phyloP scores from a whole-genome alignment of 2,329 filamentous ascomycete genomes.

The Chaetomiaceae sp. region DNA sequence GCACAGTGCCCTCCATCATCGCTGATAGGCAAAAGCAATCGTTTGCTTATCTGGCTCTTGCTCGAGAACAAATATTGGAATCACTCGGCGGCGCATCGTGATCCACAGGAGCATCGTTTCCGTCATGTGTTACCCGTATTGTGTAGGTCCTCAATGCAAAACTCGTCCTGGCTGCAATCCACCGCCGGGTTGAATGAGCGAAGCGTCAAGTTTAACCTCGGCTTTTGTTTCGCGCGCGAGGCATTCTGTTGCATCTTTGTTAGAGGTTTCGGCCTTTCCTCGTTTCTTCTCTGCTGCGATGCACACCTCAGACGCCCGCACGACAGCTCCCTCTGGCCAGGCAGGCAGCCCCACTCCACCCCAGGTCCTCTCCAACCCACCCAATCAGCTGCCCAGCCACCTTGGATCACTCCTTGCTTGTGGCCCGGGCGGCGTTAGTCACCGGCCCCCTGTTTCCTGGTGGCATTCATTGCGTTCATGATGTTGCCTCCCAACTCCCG shows the following conservation, averaged over 20 bases:
- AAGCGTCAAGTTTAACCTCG: not conserved
- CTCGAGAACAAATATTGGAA: too few relatives aligned
- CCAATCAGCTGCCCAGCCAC: slow-evolving; percentile 18
- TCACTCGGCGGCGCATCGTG: too few relatives aligned
- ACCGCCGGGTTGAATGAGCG: too few relatives aligned
- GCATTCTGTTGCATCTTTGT: slow-evolving; percentile 8
- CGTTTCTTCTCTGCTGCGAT: slow-evolving; percentile 6
- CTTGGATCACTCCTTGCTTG: slow-evolving; percentile 19
- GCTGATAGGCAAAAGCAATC: not conserved
- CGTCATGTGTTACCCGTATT: too few relatives aligned
- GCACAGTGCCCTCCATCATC: slow-evolving; percentile 6
- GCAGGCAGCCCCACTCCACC: slow-evolving; percentile 15
- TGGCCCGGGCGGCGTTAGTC: slow-evolving; percentile 21
- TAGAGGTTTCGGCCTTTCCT: slow-evolving; percentile 1
- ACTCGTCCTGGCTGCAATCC: too few relatives aligned
- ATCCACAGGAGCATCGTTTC: too few relatives aligned
- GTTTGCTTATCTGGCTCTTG: too few relatives aligned
- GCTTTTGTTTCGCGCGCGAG: slow-evolving; percentile 7
- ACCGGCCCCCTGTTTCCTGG: slow-evolving; percentile 24
- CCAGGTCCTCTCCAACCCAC: slow-evolving; percentile 3
- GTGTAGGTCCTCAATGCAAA: too few relatives aligned
- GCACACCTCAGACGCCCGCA: too few relatives aligned
- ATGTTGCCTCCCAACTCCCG: slow-evolving; percentile 25
- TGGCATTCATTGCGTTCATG: slow-evolving; percentile 13
- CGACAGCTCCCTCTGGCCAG: slow-evolving; percentile 2